Base-by-base conservation (phyloP, 257 asterid genomes). In the Solanum arcanum region DNA sequence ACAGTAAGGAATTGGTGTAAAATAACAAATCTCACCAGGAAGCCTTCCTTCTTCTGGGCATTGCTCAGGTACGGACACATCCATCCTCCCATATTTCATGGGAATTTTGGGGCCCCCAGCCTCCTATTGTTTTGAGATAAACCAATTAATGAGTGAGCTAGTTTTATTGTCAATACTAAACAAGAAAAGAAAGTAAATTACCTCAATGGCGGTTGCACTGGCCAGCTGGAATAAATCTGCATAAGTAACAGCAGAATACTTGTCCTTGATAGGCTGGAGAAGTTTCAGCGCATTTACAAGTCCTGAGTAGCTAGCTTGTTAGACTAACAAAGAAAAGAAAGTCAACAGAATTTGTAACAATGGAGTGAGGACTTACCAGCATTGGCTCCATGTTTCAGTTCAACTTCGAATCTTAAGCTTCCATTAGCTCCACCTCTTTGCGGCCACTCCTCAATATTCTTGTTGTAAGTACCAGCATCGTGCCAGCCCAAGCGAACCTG, bases 41-140 rank as follows among this genome's bases (percentile, higher is more conserved):
- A 97, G 99, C 88, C 99, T 95, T 86, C 99, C 99, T 90, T 97
- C 99, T 91, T 97, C 99, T 83, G 99, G 99, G 90, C 99, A 95
- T 89, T 96, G 96, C 39, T 95, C 98, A 84, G 99, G 95, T 88
- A 18, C 92, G 27, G 97, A 87, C 83, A 95, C 98, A 89, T 97
- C 99, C 31, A 94, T 95, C 92, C 99, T 93, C 87, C 99, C 99
- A 90, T 97, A 97, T 89, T 93, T 97, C 99, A 97, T 97, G 18
- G 99, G 99, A 87, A 97, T 92, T 89, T 96, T 93, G 78, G 99
- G 98, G 0, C 99, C 99, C 42, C 99, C 99, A 90, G 99, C 96
- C 88, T 95, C 99, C 99, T 97, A 88, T 35, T 89, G 52, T 74
- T 78, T 80, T 69, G 90, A 86, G 86, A 56, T 2, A 39, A 10